Conservation (phyloP, 495 filamentous ascomycete genomes). For the Tuber microsphaerosporum region DNA sequence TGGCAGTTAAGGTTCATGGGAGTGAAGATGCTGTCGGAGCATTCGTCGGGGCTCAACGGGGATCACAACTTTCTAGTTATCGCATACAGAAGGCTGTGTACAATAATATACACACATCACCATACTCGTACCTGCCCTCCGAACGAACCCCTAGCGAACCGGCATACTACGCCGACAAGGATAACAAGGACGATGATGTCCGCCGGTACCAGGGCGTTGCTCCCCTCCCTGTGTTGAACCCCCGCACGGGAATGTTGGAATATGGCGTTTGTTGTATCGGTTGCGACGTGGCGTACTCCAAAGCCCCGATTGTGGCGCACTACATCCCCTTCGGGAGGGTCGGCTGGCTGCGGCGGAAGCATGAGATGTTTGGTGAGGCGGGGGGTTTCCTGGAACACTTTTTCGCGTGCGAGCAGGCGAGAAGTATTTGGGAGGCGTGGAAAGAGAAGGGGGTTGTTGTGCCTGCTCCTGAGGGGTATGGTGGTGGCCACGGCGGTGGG, state of each 20-base stretch:
- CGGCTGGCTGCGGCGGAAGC: not conserved
- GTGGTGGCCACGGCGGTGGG: not conserved
- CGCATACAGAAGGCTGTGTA: conserved; percentile 23
- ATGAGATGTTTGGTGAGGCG: not conserved
- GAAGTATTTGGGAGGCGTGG: not conserved
- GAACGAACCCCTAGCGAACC: conserved; percentile 10
- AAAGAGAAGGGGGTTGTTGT: not conserved
- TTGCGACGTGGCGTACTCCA: conserved; percentile 8
- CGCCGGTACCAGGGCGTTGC: conserved; percentile 21
- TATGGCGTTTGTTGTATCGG: conserved; percentile 26
- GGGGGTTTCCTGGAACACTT: not conserved
- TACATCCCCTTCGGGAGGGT: conserved; percentile 1
- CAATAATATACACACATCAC: conserved; percentile 15
- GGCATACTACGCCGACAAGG: conserved; percentile 21
- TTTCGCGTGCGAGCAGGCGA: not conserved
- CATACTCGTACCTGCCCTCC: conserved; percentile 7
- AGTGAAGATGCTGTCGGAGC: conserved; percentile 18
- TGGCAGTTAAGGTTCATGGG: conserved; percentile 22
- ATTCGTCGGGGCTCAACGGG: conserved; percentile 19
- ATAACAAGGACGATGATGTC: conserved; percentile 30
- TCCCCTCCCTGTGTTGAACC: conserved; percentile 26
- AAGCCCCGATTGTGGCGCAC: not conserved
- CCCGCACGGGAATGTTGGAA: conserved; percentile 12
- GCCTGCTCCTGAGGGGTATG: not conserved
- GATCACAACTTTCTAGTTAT: conserved; percentile 18